Base-by-base conservation (phyloP, 2,329 filamentous ascomycete species). In the Colletotrichum karsti region DNA sequence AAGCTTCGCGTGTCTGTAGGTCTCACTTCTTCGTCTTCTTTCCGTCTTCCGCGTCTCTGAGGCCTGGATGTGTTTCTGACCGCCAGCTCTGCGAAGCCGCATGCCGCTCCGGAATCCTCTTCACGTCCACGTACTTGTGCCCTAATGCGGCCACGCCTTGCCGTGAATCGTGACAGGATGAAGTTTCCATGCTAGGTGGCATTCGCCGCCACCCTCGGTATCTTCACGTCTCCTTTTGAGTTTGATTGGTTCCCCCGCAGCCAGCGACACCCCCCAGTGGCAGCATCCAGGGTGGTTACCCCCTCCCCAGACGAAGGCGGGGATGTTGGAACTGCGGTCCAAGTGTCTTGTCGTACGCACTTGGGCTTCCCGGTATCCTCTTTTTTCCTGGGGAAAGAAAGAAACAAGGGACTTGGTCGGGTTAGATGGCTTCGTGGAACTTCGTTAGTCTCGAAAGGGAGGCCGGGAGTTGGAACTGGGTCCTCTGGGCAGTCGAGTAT, bases 211-310 rank as follows among this genome's bases (percentile, higher is more conserved):
- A 67, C 64, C 64, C 64, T 67, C 60, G 64, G 64, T 54, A 67
- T 67, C 60, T 46, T 54, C 60, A 39, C 39, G 51, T 58, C 53
- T 33, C 64, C 22, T 58, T 67, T 54, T 33, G 44, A 26, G 44
- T 58, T 59, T 67, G 60, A 67, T 64, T 67, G 60, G 60, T 22
- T 30, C 60, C 64, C 64, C 64, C 64, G 60, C 64, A 67, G 53
- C 28, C 46, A 41, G 41, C 12, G 41, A 41, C 35, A 56, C 35
- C 10, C 35, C 41, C 28, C 18, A 18, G 50, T 26, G 37, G 53
- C 53, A 67, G 53, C 64, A 64, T 59, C 37, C 44, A 48, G 20
- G 44, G 44, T 57, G 64, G 59, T 35, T 33, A 42, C 58, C 46
- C 41, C 59, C 30, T 48, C 35, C 39, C 42, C 26, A 18, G 59